phyloP scores from a whole-genome alignment of 139 green algal genomes.

The Bryopsis sp. region DNA sequence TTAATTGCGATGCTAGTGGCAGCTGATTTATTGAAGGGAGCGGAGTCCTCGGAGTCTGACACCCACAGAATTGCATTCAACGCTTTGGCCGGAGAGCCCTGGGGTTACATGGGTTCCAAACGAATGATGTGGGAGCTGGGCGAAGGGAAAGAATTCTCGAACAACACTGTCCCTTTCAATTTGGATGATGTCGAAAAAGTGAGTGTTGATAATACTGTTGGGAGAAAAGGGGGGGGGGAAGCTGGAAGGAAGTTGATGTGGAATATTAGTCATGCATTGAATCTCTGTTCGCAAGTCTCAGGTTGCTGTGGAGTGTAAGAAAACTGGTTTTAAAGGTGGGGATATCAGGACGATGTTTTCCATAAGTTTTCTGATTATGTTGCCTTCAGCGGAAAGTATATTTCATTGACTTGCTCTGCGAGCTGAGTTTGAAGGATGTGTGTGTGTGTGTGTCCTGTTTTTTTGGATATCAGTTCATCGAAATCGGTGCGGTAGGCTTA shows the following conservation, averaged over 20 bases:
- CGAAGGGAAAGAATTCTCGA: slow-evolving; percentile 7
- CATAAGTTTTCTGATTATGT: neutral
- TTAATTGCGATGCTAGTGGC: slow-evolving; percentile 60
- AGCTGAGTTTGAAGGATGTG: no score
- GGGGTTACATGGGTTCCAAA: slow-evolving; percentile 57
- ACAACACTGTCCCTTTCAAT: slow-evolving; percentile 29
- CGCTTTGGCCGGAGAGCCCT: slow-evolving; percentile 51
- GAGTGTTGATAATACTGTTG: no score
- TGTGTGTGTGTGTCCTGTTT: no score
- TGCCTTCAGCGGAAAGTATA: neutral
- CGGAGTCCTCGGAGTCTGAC: neutral
- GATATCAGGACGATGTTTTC: no score
- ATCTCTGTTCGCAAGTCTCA: no score
- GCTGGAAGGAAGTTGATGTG: no score
- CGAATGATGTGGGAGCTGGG: slow-evolving; percentile 61
- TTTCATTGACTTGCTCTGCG: no score
- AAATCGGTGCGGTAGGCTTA: slow-evolving; percentile 14
- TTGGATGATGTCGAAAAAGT: slow-evolving; percentile 43
- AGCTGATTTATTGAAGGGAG: slow-evolving; percentile 34
- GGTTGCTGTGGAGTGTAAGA: no score
- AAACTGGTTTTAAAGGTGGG: no score
- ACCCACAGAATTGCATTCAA: slow-evolving; percentile 27
- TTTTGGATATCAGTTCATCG: slow-evolving; percentile 12
- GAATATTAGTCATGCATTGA: neutral
- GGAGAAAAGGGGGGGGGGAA: no score